Evolutionary conservation across 1,284 basidiomycete species (phyloP), one percentile per base, ranked within the genome.

Genomic region (Fomitopsis pinicola): DNA sequence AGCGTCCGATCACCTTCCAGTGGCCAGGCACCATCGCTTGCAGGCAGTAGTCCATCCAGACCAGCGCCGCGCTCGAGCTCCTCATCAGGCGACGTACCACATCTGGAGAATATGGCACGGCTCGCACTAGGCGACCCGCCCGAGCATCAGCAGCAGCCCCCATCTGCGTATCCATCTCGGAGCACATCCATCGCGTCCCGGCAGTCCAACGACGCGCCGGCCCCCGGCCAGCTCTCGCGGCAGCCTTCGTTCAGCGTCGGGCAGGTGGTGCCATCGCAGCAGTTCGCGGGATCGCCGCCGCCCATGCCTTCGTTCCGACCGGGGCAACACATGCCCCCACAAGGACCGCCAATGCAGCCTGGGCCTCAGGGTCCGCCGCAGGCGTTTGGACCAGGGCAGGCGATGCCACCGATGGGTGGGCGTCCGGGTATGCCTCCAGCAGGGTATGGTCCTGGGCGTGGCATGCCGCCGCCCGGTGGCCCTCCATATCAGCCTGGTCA

Each of bases 101-200:
- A 70, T 35, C 59, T 64, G 3, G 64, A 68, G 42, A 67, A 68
- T 28, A 67, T 75, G 69, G 62, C 69, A 14, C 72, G 69, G 53
- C 65, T 74, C 38, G 73, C 74, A 17, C 36, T 50, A 19, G 52
- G 36, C 22, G 52, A 54, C 22, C 35, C 52, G 52, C 19, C 28
- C 17, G 48, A 50, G 30, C 28, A 50, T 15, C 63, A 36, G 14
- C 57, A 62, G 14, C 57, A 62, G 60, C 12, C 58, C 45, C 15
- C 57, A 42, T 35, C 63, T 61, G 55, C 65, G 15, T 67, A 65
- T 45, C 69, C 70, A 28, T 63, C 66, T 19, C 67, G 70, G 40
- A 60, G 65, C 33, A 58, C 68, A 35, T 67, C 72, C 9, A 58
- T 54, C 1, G 40, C 52, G 14, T 54, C 52, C 17, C 35, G 35